Evolutionary conservation across 148 eudicot species (phyloP), one percentile per base, ranked within the genome.

Genomic region (Rheum nobile): DNA sequence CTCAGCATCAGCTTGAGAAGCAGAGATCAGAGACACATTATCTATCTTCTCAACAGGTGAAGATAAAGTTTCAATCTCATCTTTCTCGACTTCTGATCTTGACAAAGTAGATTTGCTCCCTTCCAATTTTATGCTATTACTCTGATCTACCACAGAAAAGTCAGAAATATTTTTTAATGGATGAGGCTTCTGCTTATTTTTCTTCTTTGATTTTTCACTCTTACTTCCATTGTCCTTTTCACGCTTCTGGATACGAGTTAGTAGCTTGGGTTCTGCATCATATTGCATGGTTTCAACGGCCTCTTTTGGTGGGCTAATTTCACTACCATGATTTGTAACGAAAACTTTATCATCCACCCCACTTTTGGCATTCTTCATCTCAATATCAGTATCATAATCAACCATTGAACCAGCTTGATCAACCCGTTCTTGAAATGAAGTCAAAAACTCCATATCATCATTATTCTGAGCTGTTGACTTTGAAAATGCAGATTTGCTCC

Each of bases 141-240:
- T 34, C 11, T 61, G 72, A 67, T 75, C 65, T 67, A 37, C 59
- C 41, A 72, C 54, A 44, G 74, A 22, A 12, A 71, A 39, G 31
- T 29, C 78, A 42, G 84, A 50, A 29, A 72, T 75, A 41, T 14
- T 72, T 63, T 47, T 78, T 43, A 41, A 61, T 44, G 34, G 34
- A 24, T 42, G 48, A 44, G 21, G 8, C 19, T 71, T 43, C 35
- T 31, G 9, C 35, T 22, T 71, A 13, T 6, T 71, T 42, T 29
- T 43, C 29, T 43, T 71, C 54, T 43, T 42, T 43, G 54, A 47
- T 38, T 71, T 71, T 47, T 38, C 77, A 31, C 37, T 77, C 73
- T 76, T 47, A 17, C 46, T 43, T 52, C 75, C 77, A 42, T 16
- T 17, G 11, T 6, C 3, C 48, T 43, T 29, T 71, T 28, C 74